phyloP scores from a whole-genome alignment of 2,329 filamentous ascomycete genomes.

The Calonectria honghensis region DNA sequence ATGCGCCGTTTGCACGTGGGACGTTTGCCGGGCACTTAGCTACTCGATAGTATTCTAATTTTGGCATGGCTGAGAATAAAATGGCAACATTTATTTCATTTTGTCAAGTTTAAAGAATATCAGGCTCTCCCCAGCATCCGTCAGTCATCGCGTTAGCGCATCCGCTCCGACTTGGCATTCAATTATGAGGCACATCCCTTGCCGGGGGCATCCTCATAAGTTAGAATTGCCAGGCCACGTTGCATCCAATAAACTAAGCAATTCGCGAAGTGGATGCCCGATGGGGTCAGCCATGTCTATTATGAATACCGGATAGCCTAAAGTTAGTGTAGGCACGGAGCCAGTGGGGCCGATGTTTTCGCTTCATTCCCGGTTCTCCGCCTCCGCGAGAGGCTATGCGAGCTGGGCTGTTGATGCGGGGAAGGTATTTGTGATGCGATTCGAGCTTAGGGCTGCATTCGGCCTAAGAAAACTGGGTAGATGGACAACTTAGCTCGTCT shows the following conservation, averaged over 20 bases:
- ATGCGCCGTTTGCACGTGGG: neutral
- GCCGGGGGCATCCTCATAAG: neutral
- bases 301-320: neutral
- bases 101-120: neutral
- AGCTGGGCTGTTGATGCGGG: neutral
- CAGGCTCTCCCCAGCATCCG: neutral
- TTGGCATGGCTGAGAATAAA: too few relatives aligned
- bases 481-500: neutral
- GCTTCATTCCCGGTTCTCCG: neutral
- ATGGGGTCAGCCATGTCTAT: neutral
- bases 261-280: neutral
- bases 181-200: neutral
- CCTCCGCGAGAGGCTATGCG: neutral
- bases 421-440: neutral
- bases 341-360: neutral
- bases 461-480: neutral
- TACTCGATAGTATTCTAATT: neutral
- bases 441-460: neutral
- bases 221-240: neutral
- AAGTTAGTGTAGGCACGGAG: neutral
- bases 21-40: neutral
- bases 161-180: neutral
- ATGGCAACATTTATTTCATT: too few relatives aligned
- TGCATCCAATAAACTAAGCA: neutral
- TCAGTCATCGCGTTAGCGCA: neutral